Percentiles rank a stretch among this genome's conserved stretches.
phyloP scores from a whole-genome alignment of 768 basidiomycete species.

The Russula ochroleuca region DNA sequence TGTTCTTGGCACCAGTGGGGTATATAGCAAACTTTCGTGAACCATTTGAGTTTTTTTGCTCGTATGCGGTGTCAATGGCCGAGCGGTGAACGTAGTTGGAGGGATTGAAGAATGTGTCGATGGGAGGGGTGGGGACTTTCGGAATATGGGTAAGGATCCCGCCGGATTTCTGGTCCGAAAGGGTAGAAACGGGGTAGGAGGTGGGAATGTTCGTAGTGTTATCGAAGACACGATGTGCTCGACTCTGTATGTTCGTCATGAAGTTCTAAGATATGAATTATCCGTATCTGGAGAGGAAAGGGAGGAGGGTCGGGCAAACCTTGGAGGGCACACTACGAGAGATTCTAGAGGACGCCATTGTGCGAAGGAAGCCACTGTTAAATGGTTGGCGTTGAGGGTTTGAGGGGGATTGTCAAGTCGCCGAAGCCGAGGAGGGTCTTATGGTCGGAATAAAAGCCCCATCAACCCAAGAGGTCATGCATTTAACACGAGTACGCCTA shows the following conservation, averaged over 20 bases:
- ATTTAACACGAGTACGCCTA: slow-evolving; percentile 23
- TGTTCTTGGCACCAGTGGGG: slow-evolving; percentile 24
- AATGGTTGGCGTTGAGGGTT: slow-evolving; percentile 17
- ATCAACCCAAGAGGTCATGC: slow-evolving; percentile 22
- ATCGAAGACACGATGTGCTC: slow-evolving; percentile 23
- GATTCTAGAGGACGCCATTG: slow-evolving; percentile 25
- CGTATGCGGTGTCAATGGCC: slow-evolving; percentile 21
- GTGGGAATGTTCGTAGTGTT: slow-evolving; percentile 15
- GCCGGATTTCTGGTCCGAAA: slow-evolving; percentile 11
- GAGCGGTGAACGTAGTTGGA: slow-evolving; percentile 22
- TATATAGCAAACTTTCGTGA: slow-evolving; percentile 25
- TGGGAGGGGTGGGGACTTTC: slow-evolving; percentile 14
- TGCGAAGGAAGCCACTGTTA: not conserved
- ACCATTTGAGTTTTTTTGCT: slow-evolving; percentile 21
- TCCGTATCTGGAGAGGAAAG: not conserved
- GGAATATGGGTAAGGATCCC: slow-evolving; percentile 17
- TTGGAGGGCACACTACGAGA: slow-evolving; percentile 26
- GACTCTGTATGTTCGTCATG: slow-evolving; percentile 20
- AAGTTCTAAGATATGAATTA: slow-evolving; percentile 24
- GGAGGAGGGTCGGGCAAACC: slow-evolving; percentile 13
- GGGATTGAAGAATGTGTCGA: slow-evolving; percentile 21
- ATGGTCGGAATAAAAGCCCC: slow-evolving; percentile 14
- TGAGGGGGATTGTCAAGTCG: slow-evolving; percentile 8
- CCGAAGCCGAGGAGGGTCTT: slow-evolving; percentile 20
- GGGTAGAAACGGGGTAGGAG: slow-evolving; percentile 7